Evolutionary conservation across 1,139 yeast species (phyloP).

Genomic region (Yamadazyma sp.): DNA sequence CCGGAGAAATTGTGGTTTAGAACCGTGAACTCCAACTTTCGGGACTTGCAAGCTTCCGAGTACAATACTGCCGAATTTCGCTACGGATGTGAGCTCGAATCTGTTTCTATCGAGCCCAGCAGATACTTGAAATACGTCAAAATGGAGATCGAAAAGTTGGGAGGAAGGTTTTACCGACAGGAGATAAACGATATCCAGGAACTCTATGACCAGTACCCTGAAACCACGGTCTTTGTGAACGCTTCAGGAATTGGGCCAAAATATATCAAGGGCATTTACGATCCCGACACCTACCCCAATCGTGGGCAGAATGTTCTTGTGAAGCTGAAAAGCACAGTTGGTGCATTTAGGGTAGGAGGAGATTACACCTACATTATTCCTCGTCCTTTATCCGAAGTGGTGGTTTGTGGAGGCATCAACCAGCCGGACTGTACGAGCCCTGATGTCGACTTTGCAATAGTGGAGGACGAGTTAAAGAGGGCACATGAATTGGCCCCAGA

Average conservation of each 20-base stretch:
- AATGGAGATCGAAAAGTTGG: constrained; percentile 1
- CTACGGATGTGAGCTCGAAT: not conserved
- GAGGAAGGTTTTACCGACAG: not conserved
- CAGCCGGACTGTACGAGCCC: not conserved
- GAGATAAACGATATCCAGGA: not conserved
- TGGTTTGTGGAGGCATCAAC: not conserved
- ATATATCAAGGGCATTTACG: not conserved
- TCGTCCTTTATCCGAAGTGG: not conserved
- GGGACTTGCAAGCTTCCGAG: not conserved
- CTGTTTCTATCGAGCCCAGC: not conserved
- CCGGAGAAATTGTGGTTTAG: not conserved
- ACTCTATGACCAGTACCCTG: not conserved
- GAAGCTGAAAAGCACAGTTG: not conserved
- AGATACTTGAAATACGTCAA: not conserved
- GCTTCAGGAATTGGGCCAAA: not conserved
- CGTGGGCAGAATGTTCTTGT: constrained; percentile 1
- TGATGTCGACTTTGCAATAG: not conserved
- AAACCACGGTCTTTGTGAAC: not conserved
- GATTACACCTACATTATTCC: constrained; percentile 1
- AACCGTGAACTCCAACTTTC: not conserved
- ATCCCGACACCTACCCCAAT: not conserved
- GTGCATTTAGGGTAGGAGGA: not conserved
- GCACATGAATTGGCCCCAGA: constrained; percentile 1
- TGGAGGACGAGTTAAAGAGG: not conserved
- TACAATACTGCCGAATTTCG: not conserved